phyloP scores from a whole-genome alignment of 2,329 filamentous ascomycete genomes.

The Cordyceps militaris region DNA sequence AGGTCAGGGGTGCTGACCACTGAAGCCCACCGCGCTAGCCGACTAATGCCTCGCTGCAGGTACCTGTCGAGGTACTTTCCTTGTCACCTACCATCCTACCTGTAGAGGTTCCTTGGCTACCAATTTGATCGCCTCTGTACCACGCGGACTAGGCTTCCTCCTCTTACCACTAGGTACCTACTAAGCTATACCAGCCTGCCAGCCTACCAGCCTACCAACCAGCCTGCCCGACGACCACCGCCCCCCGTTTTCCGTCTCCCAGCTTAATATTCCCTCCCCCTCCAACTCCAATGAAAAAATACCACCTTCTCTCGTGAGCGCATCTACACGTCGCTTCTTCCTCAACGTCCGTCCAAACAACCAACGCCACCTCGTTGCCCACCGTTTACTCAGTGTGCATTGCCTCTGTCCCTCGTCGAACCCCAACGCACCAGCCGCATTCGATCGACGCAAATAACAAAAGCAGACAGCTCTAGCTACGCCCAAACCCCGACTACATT shows the following conservation, averaged over 20 bases:
- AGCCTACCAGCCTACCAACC: not conserved
- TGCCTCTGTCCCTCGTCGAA: not conserved
- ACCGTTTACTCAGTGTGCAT: not conserved
- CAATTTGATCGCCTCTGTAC: not conserved
- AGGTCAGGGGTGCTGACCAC: not conserved
- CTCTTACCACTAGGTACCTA: not conserved
- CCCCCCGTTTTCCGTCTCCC: slow-evolving; percentile 4
- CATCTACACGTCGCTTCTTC: slow-evolving; percentile 8
- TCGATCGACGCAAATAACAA: slow-evolving; percentile 7
- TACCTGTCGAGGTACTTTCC: not conserved
- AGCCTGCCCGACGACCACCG: not conserved
- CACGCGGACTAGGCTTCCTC: not conserved
- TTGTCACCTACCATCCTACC: not conserved
- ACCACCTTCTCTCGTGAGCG: slow-evolving; percentile 7
- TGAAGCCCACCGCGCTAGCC: not conserved
- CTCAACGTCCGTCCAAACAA: not conserved
- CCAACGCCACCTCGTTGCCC: not conserved
- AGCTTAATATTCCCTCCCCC: slow-evolving; percentile 12
- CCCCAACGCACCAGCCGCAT: not conserved
- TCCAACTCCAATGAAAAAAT: slow-evolving; percentile 10
- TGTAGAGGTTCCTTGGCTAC: not conserved
- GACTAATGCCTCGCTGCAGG: not conserved
- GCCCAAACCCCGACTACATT: slow-evolving; percentile 6
- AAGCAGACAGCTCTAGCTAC: not conserved
- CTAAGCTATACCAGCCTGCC: not conserved